Evolutionary conservation across 2,329 filamentous ascomycete genomes (phyloP).

Genomic region (Ophiosphaerella narmari): DNA sequence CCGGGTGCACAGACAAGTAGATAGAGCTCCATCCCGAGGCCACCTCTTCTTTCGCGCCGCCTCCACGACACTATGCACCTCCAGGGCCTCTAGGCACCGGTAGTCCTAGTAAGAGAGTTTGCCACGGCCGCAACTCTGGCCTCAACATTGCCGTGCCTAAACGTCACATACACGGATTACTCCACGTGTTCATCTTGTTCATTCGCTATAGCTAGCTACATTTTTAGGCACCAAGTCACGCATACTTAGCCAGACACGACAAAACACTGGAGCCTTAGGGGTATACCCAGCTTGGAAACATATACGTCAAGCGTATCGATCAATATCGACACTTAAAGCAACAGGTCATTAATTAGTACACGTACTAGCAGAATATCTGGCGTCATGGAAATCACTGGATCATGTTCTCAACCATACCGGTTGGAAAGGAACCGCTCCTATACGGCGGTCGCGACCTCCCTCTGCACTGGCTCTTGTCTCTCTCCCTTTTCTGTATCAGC

Average conservation of each 20-base stretch:
- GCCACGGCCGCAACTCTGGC: background rate
- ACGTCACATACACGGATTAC: background rate
- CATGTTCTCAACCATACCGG: background rate
- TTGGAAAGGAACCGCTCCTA: slow-evolving; percentile 4
- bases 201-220: no score
- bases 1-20: slow-evolving; percentile 17
- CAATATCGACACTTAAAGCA: background rate
- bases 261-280: no score
- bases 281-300: background rate
- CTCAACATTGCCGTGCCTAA: background rate
- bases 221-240: background rate
- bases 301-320: slow-evolving; percentile 1
- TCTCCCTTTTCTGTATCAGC: slow-evolving; percentile 37
- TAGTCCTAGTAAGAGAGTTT: background rate
- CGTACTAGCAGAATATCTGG: slow-evolving; percentile 7
- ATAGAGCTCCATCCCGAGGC: background rate
- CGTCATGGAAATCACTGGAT: background rate
- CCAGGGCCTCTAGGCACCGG: slow-evolving; percentile 13
- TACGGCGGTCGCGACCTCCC: slow-evolving; percentile 12
- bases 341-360: slow-evolving; percentile 28
- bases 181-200: background rate
- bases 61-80: background rate
- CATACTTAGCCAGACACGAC: background rate
- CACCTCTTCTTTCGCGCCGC: slow-evolving; percentile 4
- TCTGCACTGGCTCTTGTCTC: slow-evolving; percentile 15